Evolutionary conservation across 75 land plant species (phyloP).

Genomic region (Gnetum montanum): DNA sequence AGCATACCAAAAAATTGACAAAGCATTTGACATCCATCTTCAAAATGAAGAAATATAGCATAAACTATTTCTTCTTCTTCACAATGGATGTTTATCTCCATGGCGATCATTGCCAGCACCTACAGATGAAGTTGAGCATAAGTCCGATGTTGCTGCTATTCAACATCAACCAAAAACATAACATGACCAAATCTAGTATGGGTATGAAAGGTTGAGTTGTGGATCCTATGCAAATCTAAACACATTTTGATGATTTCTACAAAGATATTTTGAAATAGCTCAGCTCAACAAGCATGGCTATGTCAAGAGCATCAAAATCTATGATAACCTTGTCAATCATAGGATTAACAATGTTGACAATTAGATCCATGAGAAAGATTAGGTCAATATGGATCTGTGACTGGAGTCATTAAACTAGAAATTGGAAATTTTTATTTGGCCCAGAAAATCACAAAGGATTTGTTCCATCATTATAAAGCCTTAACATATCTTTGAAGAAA

Average conservation of each 20-base stretch:
- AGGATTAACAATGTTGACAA: slow-evolving; percentile 81
- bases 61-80: slow-evolving; percentile 80
- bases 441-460: too few species aligned
- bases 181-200: slow-evolving; percentile 63
- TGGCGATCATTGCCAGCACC: slow-evolving; percentile 74
- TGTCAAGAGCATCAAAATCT: slow-evolving; percentile 62
- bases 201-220: slow-evolving; percentile 51
- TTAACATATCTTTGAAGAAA: too few species aligned
- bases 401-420: too few species aligned
- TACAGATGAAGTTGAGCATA: slow-evolving; percentile 61
- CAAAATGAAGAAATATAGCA: slow-evolving; percentile 69
- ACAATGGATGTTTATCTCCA: slow-evolving; percentile 83
- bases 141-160: slow-evolving; percentile 69
- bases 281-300: slow-evolving; percentile 70
- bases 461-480: too few species aligned
- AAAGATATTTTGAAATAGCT: slow-evolving; percentile 87
- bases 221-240: slow-evolving; percentile 76
- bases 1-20: too few species aligned
- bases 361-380: too few species aligned
- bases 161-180: slow-evolving; percentile 82
- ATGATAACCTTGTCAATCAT: slow-evolving; percentile 85
- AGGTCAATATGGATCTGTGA: too few species aligned
- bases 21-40: slow-evolving; percentile 79
- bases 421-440: too few species aligned
- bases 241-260: slow-evolving; percentile 86